A percentile compares a stretch with the other conserved stretches of the same genome.
phyloP scores from a whole-genome alignment of 2,329 filamentous ascomycete genomes.

The Xylaria digitata region DNA sequence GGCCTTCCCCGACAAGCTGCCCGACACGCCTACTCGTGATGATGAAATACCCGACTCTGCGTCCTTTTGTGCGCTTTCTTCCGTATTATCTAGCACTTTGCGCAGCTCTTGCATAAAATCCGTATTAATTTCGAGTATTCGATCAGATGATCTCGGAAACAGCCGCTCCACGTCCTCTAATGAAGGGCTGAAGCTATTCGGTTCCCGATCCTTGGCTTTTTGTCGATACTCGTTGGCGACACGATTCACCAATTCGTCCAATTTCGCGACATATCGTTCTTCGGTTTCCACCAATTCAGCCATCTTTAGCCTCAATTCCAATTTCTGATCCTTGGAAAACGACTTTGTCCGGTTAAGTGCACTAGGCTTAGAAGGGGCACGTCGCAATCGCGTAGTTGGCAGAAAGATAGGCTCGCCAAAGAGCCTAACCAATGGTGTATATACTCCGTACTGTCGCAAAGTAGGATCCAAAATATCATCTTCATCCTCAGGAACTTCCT shows the following conservation, averaged over 20 bases:
- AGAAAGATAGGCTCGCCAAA: conserved; percentile 88
- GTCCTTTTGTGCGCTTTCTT: conserved; percentile 81
- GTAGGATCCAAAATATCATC: conserved; percentile 74
- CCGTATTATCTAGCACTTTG: conserved; percentile 82
- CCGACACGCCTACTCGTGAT: conserved; percentile 56
- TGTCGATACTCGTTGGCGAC: conserved; percentile 84
- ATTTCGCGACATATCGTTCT: conserved; percentile 89
- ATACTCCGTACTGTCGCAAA: conserved; percentile 78
- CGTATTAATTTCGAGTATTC: conserved; percentile 84
- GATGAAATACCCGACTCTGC: conserved; percentile 70
- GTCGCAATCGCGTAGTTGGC: conserved; percentile 83
- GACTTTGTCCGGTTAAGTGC: conserved; percentile 81
- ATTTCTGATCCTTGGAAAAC: conserved; percentile 84
- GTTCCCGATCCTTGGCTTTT: conserved; percentile 68
- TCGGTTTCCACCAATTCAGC: conserved; percentile 92
- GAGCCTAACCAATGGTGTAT: conserved; percentile 79
- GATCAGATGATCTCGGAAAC: conserved; percentile 83
- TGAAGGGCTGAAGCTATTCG: conserved; percentile 75
- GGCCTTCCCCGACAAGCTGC: conserved; percentile 58
- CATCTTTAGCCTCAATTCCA: conserved; percentile 87
- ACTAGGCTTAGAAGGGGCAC: conserved; percentile 87
- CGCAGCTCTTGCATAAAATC: conserved; percentile 82
- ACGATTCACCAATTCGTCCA: conserved; percentile 83
- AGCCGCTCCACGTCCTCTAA: conserved; percentile 78
- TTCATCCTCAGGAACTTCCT: conserved; percentile 70